phyloP scores from a whole-genome alignment of 2,329 filamentous ascomycete genomes.

The Rhinocladiella mackenziei region DNA sequence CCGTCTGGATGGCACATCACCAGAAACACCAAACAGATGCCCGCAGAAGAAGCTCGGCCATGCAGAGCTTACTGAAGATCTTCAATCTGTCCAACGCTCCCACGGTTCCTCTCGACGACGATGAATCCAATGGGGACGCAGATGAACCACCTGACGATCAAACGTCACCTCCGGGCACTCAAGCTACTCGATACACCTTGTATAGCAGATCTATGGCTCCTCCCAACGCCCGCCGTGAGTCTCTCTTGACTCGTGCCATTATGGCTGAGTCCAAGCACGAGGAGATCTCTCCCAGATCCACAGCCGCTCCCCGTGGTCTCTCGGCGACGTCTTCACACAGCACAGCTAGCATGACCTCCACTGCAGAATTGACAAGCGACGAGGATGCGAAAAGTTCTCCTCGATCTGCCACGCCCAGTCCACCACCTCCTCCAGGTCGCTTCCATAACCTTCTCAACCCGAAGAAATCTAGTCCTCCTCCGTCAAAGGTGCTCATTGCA shows the following conservation, averaged over 20 bases:
- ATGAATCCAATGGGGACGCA: slow-evolving; percentile 68
- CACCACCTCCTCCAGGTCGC: slow-evolving; percentile 61
- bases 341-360: slow-evolving; percentile 75
- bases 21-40: slow-evolving; percentile 22
- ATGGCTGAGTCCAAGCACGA: slow-evolving; percentile 61
- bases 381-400: slow-evolving; percentile 85
- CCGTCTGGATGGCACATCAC: slow-evolving; percentile 22
- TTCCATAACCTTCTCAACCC: slow-evolving; percentile 31
- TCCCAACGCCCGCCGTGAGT: slow-evolving; percentile 56
- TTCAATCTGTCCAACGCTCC: slow-evolving; percentile 41
- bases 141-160: slow-evolving; percentile 80
- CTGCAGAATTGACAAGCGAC: slow-evolving; percentile 90
- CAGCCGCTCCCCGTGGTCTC: slow-evolving; percentile 33
- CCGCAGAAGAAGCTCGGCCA: slow-evolving; percentile 23
- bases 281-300: slow-evolving; percentile 30
- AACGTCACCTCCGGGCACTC: slow-evolving; percentile 29
- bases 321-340: slow-evolving; percentile 64
- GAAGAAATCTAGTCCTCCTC: slow-evolving; percentile 22
- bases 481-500: slow-evolving; percentile 29
- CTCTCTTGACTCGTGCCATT: slow-evolving; percentile 81
- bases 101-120: slow-evolving; percentile 44
- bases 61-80: slow-evolving; percentile 45
- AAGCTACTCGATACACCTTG: slow-evolving; percentile 27
- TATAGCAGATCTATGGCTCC: slow-evolving; percentile 45
- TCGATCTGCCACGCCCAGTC: slow-evolving; percentile 82